These are phyloP conservation scores for Entomortierella beljakovae DNA, from an alignment of 192 early-diverging fungal species.

Conservation along the genomic window DNA sequence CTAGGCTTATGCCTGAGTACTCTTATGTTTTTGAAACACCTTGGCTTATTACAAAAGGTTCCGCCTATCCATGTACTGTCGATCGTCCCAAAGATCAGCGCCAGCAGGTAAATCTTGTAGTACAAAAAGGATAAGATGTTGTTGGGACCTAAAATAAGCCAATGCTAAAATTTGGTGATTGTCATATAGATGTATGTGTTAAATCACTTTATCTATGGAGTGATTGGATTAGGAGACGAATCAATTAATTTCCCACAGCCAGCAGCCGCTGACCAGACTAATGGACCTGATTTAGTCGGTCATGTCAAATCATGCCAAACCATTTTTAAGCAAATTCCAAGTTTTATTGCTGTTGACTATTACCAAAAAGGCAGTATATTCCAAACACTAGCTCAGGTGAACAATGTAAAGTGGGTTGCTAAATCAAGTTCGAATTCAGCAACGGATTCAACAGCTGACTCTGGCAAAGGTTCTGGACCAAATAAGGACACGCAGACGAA, in stretches of 20 bases:
- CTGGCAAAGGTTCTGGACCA: background rate
- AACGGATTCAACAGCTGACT: slow-evolving; percentile 1
- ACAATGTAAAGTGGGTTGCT: slow-evolving; percentile 27
- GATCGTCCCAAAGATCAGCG: slow-evolving; percentile 62
- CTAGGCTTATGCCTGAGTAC: slow-evolving; percentile 71
- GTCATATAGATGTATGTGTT: slow-evolving; percentile 69
- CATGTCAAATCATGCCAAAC: slow-evolving; percentile 67
- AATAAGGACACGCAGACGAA: background rate
- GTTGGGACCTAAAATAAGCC: no score
- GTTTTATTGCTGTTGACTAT: slow-evolving; percentile 81
- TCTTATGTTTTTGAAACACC: slow-evolving; percentile 79
- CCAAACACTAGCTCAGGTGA: slow-evolving; percentile 26
- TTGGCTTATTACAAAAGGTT: slow-evolving; percentile 60
- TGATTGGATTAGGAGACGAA: slow-evolving; percentile 39
- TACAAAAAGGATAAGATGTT: background rate
- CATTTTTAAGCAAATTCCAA: slow-evolving; percentile 67
- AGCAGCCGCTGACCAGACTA: slow-evolving; percentile 64
- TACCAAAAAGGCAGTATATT: slow-evolving; percentile 67
- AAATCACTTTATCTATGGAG: slow-evolving; percentile 80
- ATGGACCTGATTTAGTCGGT: slow-evolving; percentile 61
- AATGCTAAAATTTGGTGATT: slow-evolving; percentile 2
- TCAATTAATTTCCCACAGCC: slow-evolving; percentile 66
- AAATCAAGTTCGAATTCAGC: background rate
- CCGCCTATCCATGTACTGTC: slow-evolving; percentile 65
- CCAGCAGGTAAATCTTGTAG: slow-evolving; percentile 19